Percentiles rank a stretch among this genome's conserved stretches.
Conservation (phyloP, 495 filamentous ascomycete genomes). For the Aspergillus taichungensis region DNA sequence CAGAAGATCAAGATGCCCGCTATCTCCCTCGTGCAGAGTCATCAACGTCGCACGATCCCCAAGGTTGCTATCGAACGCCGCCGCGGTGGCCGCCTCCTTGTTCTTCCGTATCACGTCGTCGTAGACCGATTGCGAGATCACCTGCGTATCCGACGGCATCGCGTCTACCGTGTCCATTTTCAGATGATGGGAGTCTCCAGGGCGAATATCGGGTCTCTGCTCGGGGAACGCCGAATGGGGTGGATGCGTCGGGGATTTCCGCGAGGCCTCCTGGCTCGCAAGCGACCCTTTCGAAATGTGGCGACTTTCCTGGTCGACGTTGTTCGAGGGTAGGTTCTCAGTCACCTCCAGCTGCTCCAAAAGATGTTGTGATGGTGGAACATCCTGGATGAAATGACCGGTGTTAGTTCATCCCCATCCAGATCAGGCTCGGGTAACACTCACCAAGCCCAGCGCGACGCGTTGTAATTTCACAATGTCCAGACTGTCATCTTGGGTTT, state of each 20-base stretch:
- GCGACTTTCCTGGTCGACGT: not conserved
- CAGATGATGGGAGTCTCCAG: too few relatives aligned
- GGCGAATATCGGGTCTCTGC: not conserved
- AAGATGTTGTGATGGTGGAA: slow-evolving; percentile 21
- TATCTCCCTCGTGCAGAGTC: slow-evolving; percentile 38
- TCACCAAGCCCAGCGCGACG: slow-evolving; percentile 40
- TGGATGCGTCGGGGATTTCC: slow-evolving; percentile 2
- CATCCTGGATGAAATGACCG: slow-evolving; percentile 21
- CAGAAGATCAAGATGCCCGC: slow-evolving; percentile 42
- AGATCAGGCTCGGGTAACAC: slow-evolving; percentile 20
- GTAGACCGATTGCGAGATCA: slow-evolving; percentile 44
- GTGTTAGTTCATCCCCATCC: slow-evolving; percentile 22
- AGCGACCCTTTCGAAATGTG: not conserved
- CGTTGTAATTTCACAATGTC: slow-evolving; percentile 42
- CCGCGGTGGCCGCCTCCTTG: slow-evolving; percentile 20
- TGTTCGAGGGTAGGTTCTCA: slow-evolving; percentile 1
- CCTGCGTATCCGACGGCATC: slow-evolving; percentile 41
- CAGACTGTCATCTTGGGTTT: slow-evolving; percentile 39
- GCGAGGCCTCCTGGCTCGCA: not conserved
- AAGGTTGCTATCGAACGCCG: slow-evolving; percentile 7
- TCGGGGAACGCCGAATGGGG: slow-evolving; percentile 1
- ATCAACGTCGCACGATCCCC: slow-evolving; percentile 26
- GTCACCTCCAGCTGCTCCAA: slow-evolving; percentile 2
- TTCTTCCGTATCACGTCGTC: slow-evolving; percentile 36
- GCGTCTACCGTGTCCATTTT: slow-evolving; percentile 29